Percentiles rank a stretch among this genome's conserved stretches.
These are phyloP conservation scores for Laburnicola sp. DNA, from an alignment of 2,329 filamentous ascomycete species.

Conservation along the genomic window DNA sequence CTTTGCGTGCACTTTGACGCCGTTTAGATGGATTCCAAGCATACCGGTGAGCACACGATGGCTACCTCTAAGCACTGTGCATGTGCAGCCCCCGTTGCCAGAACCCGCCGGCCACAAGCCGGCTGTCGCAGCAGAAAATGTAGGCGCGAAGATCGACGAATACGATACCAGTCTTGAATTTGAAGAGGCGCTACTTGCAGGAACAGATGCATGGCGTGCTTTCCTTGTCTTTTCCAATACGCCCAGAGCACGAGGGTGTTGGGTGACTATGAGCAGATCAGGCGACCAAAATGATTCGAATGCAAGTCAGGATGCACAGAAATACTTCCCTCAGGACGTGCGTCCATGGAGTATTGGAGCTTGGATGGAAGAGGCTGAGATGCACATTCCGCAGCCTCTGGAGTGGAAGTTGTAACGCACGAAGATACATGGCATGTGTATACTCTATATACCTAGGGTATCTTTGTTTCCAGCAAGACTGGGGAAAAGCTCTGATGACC, in stretches of 20 bases:
- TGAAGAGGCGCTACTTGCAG: conserved; percentile 24
- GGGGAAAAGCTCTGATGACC: too few species aligned
- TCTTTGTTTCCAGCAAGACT: too few species aligned
- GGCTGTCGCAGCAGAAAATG: conserved; percentile 12
- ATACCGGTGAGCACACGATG: conserved; percentile 30
- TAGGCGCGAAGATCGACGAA: conserved; percentile 19
- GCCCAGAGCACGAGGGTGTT: conserved; percentile 30
- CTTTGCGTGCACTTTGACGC: conserved; percentile 32
- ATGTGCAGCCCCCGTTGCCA: conserved; percentile 31
- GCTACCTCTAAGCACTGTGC: conserved; percentile 24
- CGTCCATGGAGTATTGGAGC: conserved; percentile 29
- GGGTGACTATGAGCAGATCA: conserved; percentile 23
- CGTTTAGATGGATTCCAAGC: conserved; percentile 31
- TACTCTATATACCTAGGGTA: too few species aligned
- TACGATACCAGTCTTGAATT: conserved; percentile 27
- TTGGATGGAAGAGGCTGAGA: conserved; percentile 36
- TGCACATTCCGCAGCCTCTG: conserved; percentile 24
- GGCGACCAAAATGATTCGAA: conserved; percentile 1
- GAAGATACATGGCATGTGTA: too few species aligned
- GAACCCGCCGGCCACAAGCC: conserved; percentile 13
- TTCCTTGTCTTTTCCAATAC: conserved; percentile 25
- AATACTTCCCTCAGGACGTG: conserved; percentile 28
- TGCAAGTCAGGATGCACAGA: conserved; percentile 12
- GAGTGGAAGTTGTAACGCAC: conserved; percentile 32
- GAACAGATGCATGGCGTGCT: conserved; percentile 31